Evolutionary conservation across 2,329 filamentous ascomycete species (phyloP).

Genomic region (Plenodomus tracheiphilus): DNA sequence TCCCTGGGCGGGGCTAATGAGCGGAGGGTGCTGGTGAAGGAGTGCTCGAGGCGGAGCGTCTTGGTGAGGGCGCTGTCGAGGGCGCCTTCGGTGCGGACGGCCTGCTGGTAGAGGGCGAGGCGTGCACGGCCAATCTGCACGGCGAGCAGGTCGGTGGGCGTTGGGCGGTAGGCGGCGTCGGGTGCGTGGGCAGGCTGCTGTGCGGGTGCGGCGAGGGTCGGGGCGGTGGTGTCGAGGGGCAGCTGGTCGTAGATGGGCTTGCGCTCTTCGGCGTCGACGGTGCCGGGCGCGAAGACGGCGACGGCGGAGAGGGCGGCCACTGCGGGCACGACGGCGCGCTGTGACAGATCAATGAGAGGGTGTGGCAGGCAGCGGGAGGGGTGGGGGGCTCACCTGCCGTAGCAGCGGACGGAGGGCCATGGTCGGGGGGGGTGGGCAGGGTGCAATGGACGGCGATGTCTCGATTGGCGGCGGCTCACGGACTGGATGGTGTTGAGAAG

Average conservation of each 20-base stretch:
- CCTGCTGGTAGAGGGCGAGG: constrained; percentile 77
- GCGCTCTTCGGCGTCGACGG: constrained; percentile 55
- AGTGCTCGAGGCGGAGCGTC: constrained; percentile 82
- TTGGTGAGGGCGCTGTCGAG: constrained; percentile 81
- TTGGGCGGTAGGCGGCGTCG: constrained; percentile 55
- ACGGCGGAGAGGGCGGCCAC: constrained; percentile 50
- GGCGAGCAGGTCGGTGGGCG: constrained; percentile 88
- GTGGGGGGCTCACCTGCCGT: constrained; percentile 52
- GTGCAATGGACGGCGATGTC: constrained; percentile 41
- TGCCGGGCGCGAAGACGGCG: constrained; percentile 52
- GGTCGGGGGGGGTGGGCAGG: constrained; percentile 20
- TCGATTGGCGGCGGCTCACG: constrained; percentile 6
- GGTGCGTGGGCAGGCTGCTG: constrained; percentile 30
- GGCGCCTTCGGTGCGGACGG: constrained; percentile 74
- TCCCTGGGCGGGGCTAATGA: constrained; percentile 84
- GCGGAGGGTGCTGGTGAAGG: constrained; percentile 86
- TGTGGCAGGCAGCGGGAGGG: background rate
- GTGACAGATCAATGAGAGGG: constrained; percentile 19
- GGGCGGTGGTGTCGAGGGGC: constrained; percentile 44
- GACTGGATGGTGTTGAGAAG: constrained; percentile 26
- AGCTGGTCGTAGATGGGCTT: constrained; percentile 78
- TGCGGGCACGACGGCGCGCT: constrained; percentile 56
- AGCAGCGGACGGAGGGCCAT: constrained; percentile 60
- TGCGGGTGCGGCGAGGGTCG: constrained; percentile 35
- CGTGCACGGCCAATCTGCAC: constrained; percentile 78